Base-by-base conservation (phyloP, 73 alveolate genomes). In the Uronychia binucleata region DNA sequence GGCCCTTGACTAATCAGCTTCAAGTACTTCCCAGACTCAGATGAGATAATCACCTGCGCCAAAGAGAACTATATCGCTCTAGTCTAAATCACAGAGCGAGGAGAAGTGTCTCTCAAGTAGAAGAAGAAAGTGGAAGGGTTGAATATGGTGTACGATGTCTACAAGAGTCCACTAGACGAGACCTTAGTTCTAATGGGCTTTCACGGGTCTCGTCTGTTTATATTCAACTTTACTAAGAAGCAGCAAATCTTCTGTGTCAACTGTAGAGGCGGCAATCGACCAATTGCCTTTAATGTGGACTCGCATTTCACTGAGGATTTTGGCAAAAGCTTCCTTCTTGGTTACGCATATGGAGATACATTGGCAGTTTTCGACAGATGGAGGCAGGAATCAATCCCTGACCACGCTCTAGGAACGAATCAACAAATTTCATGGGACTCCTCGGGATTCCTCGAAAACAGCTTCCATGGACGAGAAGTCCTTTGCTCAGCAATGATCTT, bases 251-350 rank as follows among this genome's bases (percentile, higher is more conserved):
- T 86, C 31, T 76, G 84, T 28, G 46, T 86, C 57, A 80, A 86
- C 75, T 35, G 83, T 11, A 86, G 77, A 30, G 92, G 92, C 11
- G 92, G 92, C 0, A 86, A 86, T 59, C 78, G 92, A 59, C 92
- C 92, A 13, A 57, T 86, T 30, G 80, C 27, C 33, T 29, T 86
- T 31, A 67, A 13, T 5, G 26, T 67, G 5, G 26, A 67, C 5
- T 26, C 26, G 31, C 84, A 86, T 11, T 46, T 46, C 19, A 46
- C 67, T 28, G 11, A 57, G 30, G 58, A 28, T 1, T 86, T 78
- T 86, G 92, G 92, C 11, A 78, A 79, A 26, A 1, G 74, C 58
- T 86, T 58, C 34, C 14, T 59, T 28, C 59, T 77, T 1, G 87
- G 77, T 8, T 86, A 86, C 35, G 46, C 84, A 32, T 86, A 34